A percentile compares a stretch with the other conserved stretches of the same genome.
Evolutionary conservation across 1,139 yeast genomes (phyloP).

Genomic region (Meyerozyma sp.): DNA sequence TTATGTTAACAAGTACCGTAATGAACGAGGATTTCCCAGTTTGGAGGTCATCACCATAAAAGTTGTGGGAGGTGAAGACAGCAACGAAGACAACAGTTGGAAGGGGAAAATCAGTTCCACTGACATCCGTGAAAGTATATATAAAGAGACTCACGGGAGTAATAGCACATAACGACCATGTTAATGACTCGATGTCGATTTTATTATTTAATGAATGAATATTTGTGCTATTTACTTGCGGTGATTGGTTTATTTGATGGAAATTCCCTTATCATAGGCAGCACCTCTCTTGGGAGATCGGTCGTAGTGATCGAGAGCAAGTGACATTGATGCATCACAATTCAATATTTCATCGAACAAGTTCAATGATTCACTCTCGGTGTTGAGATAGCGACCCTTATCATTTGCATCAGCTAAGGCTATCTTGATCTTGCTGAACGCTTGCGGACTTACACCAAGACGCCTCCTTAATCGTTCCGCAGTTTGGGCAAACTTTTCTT

Average conservation of each 20-base stretch:
- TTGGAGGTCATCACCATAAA: conserved; percentile 59
- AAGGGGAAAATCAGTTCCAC: conserved; percentile 85
- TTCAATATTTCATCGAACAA: conserved; percentile 53
- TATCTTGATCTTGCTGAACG: conserved; percentile 68
- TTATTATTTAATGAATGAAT: no score
- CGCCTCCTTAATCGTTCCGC: conserved; percentile 60
- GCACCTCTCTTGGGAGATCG: conserved; percentile 47
- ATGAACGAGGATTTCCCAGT: conserved; percentile 46
- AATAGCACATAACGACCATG: not conserved
- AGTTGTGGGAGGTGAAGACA: conserved; percentile 58
- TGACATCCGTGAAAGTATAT: conserved; percentile 28
- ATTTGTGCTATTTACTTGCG: no score
- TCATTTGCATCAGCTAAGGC: conserved; percentile 47
- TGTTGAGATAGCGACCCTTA: conserved; percentile 43
- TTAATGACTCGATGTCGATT: no score
- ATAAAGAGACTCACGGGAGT: conserved; percentile 3
- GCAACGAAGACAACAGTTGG: conserved; percentile 44
- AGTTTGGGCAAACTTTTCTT: conserved; percentile 63
- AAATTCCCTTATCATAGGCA: conserved; percentile 57
- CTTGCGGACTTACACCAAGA: conserved; percentile 73
- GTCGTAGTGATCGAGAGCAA: conserved; percentile 88
- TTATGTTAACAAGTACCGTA: conserved; percentile 61
- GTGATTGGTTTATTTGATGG: conserved; percentile 25
- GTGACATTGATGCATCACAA: conserved; percentile 33
- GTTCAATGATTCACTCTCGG: conserved; percentile 47